Evolutionary conservation across 2,329 filamentous ascomycete species (phyloP), one percentile per base, ranked within the genome.

Genomic region (Hypomyces perniciosus): DNA sequence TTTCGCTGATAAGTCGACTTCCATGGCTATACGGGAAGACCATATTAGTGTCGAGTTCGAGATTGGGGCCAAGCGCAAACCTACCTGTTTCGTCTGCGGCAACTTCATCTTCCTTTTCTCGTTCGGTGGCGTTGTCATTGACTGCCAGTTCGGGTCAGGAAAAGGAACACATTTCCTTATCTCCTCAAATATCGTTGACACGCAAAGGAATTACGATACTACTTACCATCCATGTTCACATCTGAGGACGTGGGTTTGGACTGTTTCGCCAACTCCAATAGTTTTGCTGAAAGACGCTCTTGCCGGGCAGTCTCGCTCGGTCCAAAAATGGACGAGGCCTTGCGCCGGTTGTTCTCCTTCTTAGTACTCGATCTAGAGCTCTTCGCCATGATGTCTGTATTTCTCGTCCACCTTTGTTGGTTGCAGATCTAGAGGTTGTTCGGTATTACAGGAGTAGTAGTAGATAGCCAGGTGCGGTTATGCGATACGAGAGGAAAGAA

Each of bases 241-340:
- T 81, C 73, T 47, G 70, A 68, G 51, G 71, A 65, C 58, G 72
- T 67, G n/a, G 87, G 84, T 67, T 87, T 90, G 54, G 88, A 84
- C 64, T 90, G 84, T 51, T 84, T 78, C 43, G 86, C 87, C 60
- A 95, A 68, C 66, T 91, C 90, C 63, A 91, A 77, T 54, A 96
- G 77, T 72, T 93, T 96, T 54, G 88, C 86, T 37, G 89, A 90
- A 34, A 96, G 81, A 58, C 92, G 85, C 69, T 91, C 85, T 48
- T 84, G 85, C 60, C 92, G 82, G 42, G 87, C 90, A 61, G 79
- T 74, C 68, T 92, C 89, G 50, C 84, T 83, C 12, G 92, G 92
- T 1, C 86, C 88, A 70, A 95, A 96, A 58, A 96, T 86, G 57
- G 82, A 83, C 58, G 81, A 76, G 69, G 91, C 91, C 57, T 96